Conservation (phyloP, 78 protist genomes). For the Dictyostelium capitatum region DNA sequence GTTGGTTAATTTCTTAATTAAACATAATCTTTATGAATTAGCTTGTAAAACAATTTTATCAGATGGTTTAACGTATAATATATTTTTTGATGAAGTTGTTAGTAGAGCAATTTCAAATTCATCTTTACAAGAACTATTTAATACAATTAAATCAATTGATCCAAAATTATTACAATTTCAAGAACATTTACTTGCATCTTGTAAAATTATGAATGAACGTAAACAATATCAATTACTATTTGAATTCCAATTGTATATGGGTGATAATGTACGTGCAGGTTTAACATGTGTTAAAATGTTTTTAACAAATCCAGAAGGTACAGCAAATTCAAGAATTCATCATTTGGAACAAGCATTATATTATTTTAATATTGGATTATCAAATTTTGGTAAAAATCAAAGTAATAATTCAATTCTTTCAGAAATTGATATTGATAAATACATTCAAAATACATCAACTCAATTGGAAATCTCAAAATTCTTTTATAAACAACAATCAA, state of each 20-base stretch:
- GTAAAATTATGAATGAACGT: conserved; percentile 70
- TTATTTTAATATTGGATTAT: conserved; percentile 28
- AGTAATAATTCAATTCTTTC: conserved; percentile 1
- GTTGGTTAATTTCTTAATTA: conserved; percentile 53
- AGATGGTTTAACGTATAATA: neutral
- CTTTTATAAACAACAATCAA: conserved; percentile 25
- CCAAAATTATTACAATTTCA: conserved; percentile 24
- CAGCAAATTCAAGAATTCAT: neutral
- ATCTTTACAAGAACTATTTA: conserved; percentile 19
- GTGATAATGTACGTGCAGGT: conserved; percentile 81
- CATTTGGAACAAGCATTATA: conserved; percentile 42
- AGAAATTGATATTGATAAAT: conserved; percentile 37
- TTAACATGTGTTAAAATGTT: conserved; percentile 74
- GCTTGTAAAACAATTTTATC: conserved; percentile 38
- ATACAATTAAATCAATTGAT: conserved; percentile 35
- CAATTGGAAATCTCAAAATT: conserved; percentile 71
- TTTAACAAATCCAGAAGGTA: conserved; percentile 6
- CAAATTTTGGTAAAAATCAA: neutral
- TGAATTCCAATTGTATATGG: conserved; percentile 82
- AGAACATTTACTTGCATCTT: conserved; percentile 57
- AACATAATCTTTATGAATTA: conserved; percentile 47
- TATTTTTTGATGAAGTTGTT: conserved; percentile 76
- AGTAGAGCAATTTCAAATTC: neutral
- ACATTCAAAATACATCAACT: conserved; percentile 39
- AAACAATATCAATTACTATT: conserved; percentile 29